phyloP scores from a whole-genome alignment of 768 basidiomycete species.

The Melanogaster broomeanus region DNA sequence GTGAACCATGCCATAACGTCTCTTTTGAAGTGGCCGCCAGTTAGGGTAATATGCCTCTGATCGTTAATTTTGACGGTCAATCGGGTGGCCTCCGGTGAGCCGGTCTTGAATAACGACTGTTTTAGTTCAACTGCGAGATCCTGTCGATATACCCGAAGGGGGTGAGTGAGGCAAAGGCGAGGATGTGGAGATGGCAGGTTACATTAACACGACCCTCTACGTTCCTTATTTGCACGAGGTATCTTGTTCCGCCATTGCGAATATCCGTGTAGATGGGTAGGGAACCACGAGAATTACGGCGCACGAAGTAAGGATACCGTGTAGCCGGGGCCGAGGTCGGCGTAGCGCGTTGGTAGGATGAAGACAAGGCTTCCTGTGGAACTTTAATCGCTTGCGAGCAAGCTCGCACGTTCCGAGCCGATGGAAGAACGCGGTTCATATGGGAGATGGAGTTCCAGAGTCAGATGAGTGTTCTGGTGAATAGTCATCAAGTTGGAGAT shows the following conservation, averaged over 20 bases:
- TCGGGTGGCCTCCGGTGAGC: constrained; percentile 47
- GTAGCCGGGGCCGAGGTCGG: background rate
- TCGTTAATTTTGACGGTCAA: constrained; percentile 49
- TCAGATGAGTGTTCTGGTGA: background rate
- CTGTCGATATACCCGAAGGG: constrained; percentile 34
- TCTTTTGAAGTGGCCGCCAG: constrained; percentile 65
- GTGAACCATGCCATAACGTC: constrained; percentile 64
- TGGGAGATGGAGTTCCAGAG: background rate
- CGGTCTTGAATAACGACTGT: constrained; percentile 48
- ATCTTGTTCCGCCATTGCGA: constrained; percentile 62
- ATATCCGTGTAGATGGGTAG: constrained; percentile 79
- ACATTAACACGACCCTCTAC: constrained; percentile 66
- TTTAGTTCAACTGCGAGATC: constrained; percentile 59
- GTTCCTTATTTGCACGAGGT: constrained; percentile 63
- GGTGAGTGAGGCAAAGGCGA: constrained; percentile 2
- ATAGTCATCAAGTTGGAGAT: background rate
- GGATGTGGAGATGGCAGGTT: constrained; percentile 23
- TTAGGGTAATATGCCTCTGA: constrained; percentile 56
- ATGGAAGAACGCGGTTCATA: constrained; percentile 16
- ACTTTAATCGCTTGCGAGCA: constrained; percentile 6
- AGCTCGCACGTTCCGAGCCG: background rate
- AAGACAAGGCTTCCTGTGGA: background rate
- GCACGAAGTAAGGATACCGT: constrained; percentile 52
- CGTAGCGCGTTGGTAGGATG: background rate
- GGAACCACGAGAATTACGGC: constrained; percentile 64